A percentile compares a stretch with the other conserved stretches of the same genome.
These are phyloP conservation scores for Oenanthe javanica DNA, from an alignment of 140 eudicot genomes.

Conservation along the genomic window DNA sequence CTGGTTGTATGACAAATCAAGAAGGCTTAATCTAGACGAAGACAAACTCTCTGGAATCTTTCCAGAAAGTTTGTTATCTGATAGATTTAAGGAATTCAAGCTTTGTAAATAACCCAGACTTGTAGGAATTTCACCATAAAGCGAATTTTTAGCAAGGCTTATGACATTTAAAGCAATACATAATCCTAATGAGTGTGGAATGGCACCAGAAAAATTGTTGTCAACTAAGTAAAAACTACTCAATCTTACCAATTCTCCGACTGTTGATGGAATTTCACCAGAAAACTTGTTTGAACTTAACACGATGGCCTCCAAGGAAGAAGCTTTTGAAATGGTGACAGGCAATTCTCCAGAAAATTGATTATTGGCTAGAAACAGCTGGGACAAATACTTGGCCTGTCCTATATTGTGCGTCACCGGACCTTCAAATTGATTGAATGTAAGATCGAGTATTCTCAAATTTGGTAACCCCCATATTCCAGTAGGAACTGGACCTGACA, in stretches of 20 bases:
- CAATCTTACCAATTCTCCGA: slow-evolving; percentile 39
- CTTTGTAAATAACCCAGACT: slow-evolving; percentile 37
- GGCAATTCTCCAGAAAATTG: slow-evolving; percentile 58
- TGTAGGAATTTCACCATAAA: slow-evolving; percentile 49
- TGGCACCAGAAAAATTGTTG: slow-evolving; percentile 44
- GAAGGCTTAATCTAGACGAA: slow-evolving; percentile 34
- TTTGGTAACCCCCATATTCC: slow-evolving; percentile 66
- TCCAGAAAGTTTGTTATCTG: slow-evolving; percentile 51
- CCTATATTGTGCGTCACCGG: slow-evolving; percentile 31
- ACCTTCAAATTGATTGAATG: slow-evolving; percentile 52
- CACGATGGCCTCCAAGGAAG: slow-evolving; percentile 38
- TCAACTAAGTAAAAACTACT: slow-evolving; percentile 31
- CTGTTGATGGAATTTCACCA: slow-evolving; percentile 39
- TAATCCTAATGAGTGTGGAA: slow-evolving; percentile 57
- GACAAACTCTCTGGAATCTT: slow-evolving; percentile 45
- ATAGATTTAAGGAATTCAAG: slow-evolving; percentile 50
- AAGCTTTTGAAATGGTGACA: slow-evolving; percentile 29
- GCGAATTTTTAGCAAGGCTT: slow-evolving; percentile 39
- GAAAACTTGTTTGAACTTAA: slow-evolving; percentile 38
- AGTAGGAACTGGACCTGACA: slow-evolving; percentile 49
- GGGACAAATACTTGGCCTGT: slow-evolving; percentile 33
- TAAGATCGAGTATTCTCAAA: slow-evolving; percentile 37
- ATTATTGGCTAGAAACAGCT: slow-evolving; percentile 36
- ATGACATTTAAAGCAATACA: slow-evolving; percentile 37
- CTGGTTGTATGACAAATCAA: slow-evolving; percentile 55